Conservation (phyloP, 768 basidiomycete species). For the Boletus rex-veris region DNA sequence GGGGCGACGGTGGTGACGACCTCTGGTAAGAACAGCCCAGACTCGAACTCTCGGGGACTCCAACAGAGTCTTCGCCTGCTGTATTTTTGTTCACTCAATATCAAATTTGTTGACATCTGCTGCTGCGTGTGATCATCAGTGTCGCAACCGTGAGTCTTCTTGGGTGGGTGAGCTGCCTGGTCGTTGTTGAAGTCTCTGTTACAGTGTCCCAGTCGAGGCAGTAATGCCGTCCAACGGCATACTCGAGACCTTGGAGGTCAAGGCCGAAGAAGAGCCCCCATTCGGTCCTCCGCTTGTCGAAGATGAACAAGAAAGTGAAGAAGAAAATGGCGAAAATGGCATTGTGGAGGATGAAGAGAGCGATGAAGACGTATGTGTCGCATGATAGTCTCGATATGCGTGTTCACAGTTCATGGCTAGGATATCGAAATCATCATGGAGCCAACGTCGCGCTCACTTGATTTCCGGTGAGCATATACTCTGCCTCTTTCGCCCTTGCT, state of each 20-base stretch:
- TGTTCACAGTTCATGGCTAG: constrained; percentile 34
- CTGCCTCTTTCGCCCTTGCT: background rate
- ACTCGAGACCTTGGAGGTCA: constrained; percentile 48
- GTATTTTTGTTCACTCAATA: constrained; percentile 35
- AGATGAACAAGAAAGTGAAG: constrained; percentile 28
- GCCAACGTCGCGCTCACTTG: constrained; percentile 63
- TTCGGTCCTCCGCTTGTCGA: constrained; percentile 23
- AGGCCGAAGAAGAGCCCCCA: constrained; percentile 37
- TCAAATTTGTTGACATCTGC: constrained; percentile 39
- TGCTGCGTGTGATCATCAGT: constrained; percentile 45
- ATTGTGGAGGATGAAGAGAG: constrained; percentile 42
- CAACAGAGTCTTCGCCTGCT: constrained; percentile 30
- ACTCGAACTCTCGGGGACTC: constrained; percentile 22
- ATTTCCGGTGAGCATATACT: constrained; percentile 56
- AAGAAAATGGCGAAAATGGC: constrained; percentile 29
- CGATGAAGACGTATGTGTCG: constrained; percentile 44
- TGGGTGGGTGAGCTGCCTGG: constrained; percentile 22
- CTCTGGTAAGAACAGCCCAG: constrained; percentile 46
- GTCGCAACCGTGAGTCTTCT: constrained; percentile 59
- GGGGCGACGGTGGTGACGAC: constrained; percentile 32
- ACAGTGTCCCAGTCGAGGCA: constrained; percentile 41
- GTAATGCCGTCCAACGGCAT: constrained; percentile 45
- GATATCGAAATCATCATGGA: constrained; percentile 94
- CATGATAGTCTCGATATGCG: background rate
- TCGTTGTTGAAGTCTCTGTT: constrained; percentile 18